Evolutionary conservation across 306 rosid species (phyloP).

Genomic region (Corylus avellana): DNA sequence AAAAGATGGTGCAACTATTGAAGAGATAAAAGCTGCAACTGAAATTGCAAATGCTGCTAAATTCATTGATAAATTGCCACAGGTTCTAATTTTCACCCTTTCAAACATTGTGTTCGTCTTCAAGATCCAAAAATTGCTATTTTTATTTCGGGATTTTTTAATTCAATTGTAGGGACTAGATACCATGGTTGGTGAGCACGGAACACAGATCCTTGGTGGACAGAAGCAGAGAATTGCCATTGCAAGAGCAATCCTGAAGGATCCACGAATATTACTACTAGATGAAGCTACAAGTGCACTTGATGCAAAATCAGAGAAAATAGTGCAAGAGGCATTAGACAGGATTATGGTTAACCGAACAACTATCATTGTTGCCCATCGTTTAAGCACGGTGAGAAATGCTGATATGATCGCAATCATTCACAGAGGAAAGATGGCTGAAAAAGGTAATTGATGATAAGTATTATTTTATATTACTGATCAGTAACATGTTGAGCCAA

Average conservation of each 20-base stretch:
- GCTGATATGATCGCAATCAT: constrained; percentile 89
- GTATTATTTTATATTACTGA: not conserved
- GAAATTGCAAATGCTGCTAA: constrained; percentile 47
- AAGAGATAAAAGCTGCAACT: constrained; percentile 40
- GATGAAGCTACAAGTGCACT: constrained; percentile 98
- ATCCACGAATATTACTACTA: constrained; percentile 78
- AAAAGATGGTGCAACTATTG: constrained; percentile 42
- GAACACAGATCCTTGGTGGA: constrained; percentile 88
- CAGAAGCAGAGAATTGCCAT: constrained; percentile 92
- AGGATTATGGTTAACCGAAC: constrained; percentile 84
- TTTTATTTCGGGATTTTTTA: not conserved
- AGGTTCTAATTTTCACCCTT: constrained; percentile 24
- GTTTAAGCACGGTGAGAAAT: constrained; percentile 84
- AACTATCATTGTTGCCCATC: constrained; percentile 85
- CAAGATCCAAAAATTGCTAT: not conserved
- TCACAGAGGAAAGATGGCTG: constrained; percentile 91
- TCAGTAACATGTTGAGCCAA: not conserved
- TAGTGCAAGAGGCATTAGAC: constrained; percentile 90
- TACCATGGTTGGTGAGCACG: constrained; percentile 90
- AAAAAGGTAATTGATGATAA: constrained; percentile 54
- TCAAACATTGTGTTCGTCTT: not conserved
- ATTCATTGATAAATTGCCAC: constrained; percentile 45
- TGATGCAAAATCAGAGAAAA: constrained; percentile 87
- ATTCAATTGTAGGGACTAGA: constrained; percentile 52
- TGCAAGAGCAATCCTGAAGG: constrained; percentile 84